phyloP scores from a whole-genome alignment of 148 eudicot species.

The Cornus suecica region DNA sequence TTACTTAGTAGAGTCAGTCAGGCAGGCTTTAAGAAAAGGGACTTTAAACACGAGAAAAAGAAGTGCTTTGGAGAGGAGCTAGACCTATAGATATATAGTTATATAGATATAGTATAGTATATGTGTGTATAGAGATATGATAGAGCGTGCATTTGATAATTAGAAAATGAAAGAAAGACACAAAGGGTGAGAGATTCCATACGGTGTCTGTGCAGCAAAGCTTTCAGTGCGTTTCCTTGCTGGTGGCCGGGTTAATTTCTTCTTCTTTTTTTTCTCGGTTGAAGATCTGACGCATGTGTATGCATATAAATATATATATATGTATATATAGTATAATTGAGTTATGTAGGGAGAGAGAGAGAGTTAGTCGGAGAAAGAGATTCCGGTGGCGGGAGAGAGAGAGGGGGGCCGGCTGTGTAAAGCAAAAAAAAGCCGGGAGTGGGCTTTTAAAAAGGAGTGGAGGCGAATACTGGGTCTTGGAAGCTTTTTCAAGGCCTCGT shows the following conservation, averaged over 20 bases:
- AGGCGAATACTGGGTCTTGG: slow-evolving; percentile 15
- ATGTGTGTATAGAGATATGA: too few species aligned
- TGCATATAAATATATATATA: neutral
- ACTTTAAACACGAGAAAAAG: slow-evolving; percentile 29
- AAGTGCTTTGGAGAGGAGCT: slow-evolving; percentile 21
- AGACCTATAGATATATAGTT: neutral
- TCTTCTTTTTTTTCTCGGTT: slow-evolving; percentile 9
- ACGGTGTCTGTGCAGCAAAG: slow-evolving; percentile 26
- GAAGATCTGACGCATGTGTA: slow-evolving; percentile 1
- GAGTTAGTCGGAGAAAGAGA: slow-evolving; percentile 11
- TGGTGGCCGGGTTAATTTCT: too few species aligned
- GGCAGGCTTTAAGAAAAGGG: slow-evolving; percentile 30
- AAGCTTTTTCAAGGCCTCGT: slow-evolving; percentile 11
- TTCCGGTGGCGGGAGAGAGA: slow-evolving; percentile 19
- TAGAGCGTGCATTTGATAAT: slow-evolving; percentile 28
- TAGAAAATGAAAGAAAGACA: slow-evolving; percentile 1
- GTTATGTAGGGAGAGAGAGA: neutral
- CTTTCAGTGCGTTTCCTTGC: slow-evolving; percentile 37
- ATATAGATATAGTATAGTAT: too few species aligned
- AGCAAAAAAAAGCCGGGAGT: slow-evolving; percentile 33
- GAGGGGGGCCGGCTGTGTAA: slow-evolving; percentile 7
- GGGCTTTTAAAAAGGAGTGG: slow-evolving; percentile 21
- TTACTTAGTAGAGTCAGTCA: neutral
- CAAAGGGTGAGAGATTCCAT: slow-evolving; percentile 23
- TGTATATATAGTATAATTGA: neutral